Evolutionary conservation across 208 protist genomes (phyloP).

Genomic region (Trypanosoma lewisi): DNA sequence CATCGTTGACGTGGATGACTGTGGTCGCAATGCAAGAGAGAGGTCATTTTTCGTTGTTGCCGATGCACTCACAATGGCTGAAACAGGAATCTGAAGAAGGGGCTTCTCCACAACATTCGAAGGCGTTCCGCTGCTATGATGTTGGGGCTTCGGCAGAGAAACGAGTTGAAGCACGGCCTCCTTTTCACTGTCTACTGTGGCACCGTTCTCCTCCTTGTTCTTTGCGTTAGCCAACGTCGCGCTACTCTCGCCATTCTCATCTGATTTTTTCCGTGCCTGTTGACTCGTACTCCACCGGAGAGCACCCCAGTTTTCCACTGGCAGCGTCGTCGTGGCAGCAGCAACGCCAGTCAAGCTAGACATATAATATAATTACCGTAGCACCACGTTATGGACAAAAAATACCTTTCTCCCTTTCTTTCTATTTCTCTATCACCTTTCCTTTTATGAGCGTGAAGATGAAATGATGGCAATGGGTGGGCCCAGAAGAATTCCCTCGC

Average conservation of each 20-base stretch:
- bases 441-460: too few relatives aligned
- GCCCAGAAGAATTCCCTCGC: too few relatives aligned
- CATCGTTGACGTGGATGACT: constrained; percentile 21
- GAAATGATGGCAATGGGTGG: too few relatives aligned
- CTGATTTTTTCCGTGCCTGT: constrained; percentile 24
- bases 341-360: constrained; percentile 17
- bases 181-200: not conserved
- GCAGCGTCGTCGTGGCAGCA: constrained; percentile 21
- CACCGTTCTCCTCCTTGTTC: constrained; percentile 28
- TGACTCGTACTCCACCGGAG: constrained; percentile 39
- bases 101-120: constrained; percentile 46
- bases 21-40: constrained; percentile 55
- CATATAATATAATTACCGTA: constrained; percentile 4
- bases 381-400: not conserved
- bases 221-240: constrained; percentile 26
- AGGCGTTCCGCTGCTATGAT: constrained; percentile 35
- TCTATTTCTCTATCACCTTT: too few relatives aligned
- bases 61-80: constrained; percentile 56
- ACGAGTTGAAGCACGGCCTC: constrained; percentile 40
- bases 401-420: too few relatives aligned
- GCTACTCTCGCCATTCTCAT: constrained; percentile 15
- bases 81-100: constrained; percentile 69
- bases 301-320: constrained; percentile 83
- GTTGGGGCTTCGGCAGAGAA: constrained; percentile 52
- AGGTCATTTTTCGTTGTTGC: constrained; percentile 84